Evolutionary conservation across 2,329 filamentous ascomycete species (phyloP), one percentile per base, ranked within the genome.

Genomic region (Purpureocillium lavendulum): DNA sequence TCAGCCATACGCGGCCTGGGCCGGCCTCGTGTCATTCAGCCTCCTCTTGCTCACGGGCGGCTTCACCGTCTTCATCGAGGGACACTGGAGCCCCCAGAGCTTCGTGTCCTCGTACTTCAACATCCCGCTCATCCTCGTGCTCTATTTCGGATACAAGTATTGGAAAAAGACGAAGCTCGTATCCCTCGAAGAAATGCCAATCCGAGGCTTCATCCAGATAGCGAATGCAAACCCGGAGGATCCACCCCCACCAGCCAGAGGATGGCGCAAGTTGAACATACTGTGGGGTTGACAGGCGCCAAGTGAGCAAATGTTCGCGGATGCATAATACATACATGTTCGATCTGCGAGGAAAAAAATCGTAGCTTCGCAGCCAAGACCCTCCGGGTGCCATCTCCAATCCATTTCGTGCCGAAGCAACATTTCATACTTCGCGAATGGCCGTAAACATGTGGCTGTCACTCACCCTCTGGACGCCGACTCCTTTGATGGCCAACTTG

Each of bases 31-130:
- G 9, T 54, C 72, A 15, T 70, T 84, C 44, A 54, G 56, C 1
- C 58, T 82, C 30, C 61, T 86, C 13, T 70, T 69, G 4, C 57
- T 86, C 8, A 78, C 82, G 49, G 84, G 84, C 51, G 82, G 81
- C 2, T 87, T 85, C 56, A 70, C 75, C 33, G 73, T 81, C 26
- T 87, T 87, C 58, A 80, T 78, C 58, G 72, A 77, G 0, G 62
- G 65, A 13, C 62, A 76, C 13, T 87, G 77, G 73, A 71, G 64
- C 28, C 68, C 69, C 0, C 66, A 69, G 14, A 66, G 62, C 47
- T 87, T 87, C 49, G 43, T 77, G n/a, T 67, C 71, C 2, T 64
- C 56, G 56, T 84, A 75, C 51, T 65, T 81, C 54, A 78, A 65
- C 30, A 61, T 78, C 1, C 75, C 63, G 40, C 70, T 65, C 48